Percentiles rank a stretch among this genome's conserved stretches.
These are phyloP conservation scores for Amniculicola lignicola DNA, from an alignment of 495 filamentous ascomycete species.

Conservation along the genomic window DNA sequence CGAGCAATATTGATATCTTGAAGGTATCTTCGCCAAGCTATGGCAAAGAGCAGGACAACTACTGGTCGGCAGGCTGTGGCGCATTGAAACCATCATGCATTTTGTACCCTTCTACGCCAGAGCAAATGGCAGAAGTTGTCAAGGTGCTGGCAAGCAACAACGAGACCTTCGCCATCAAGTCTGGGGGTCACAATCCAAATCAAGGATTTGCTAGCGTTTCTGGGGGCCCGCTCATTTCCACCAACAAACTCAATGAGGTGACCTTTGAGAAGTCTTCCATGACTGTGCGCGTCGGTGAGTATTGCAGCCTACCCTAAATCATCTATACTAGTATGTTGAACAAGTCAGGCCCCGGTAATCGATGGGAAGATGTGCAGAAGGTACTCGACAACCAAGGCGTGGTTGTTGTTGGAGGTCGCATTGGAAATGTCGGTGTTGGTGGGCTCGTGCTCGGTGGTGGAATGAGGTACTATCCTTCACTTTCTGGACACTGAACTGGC, in stretches of 20 bases:
- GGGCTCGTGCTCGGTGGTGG: constrained; percentile 27
- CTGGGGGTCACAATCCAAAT: constrained; percentile 27
- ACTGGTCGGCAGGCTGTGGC: constrained; percentile 23
- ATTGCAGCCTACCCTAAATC: no score
- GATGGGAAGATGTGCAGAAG: constrained; percentile 21
- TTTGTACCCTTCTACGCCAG: constrained; percentile 15
- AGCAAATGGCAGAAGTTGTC: constrained; percentile 26
- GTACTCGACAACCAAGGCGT: constrained; percentile 19
- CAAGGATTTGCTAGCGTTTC: constrained; percentile 22
- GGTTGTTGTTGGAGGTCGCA: constrained; percentile 20
- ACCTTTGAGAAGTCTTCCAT: constrained; percentile 9
- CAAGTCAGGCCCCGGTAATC: constrained; percentile 25
- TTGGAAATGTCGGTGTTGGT: constrained; percentile 29
- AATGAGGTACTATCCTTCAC: no score
- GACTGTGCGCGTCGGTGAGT: constrained; percentile 18
- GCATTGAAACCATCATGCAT: constrained; percentile 27
- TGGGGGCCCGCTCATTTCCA: constrained; percentile 31
- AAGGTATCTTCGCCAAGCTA: constrained; percentile 4
- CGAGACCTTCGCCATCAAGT: constrained; percentile 27
- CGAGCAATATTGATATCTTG: constrained; percentile 10
- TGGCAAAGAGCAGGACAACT: constrained; percentile 17
- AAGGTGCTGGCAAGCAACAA: constrained; percentile 16
- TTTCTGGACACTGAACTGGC: no score
- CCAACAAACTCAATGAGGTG: constrained; percentile 21
- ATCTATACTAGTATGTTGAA: no score